Conservation (phyloP, 2,329 filamentous ascomycete species). For the Diaporthe citriasiana region DNA sequence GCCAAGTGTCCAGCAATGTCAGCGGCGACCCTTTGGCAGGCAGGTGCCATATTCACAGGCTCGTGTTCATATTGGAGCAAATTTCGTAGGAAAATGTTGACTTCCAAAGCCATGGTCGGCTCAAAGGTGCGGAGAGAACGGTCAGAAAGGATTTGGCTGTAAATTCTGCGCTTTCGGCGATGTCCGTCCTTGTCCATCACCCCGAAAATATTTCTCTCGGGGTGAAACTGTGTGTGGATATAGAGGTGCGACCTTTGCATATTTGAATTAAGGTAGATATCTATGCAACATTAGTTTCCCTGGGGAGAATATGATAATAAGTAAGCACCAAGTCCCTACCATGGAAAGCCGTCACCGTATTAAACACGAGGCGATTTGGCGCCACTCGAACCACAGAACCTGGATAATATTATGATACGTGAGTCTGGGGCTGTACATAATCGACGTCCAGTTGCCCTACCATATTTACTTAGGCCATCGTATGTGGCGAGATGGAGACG, state of each 20-base stretch:
- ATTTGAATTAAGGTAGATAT: conserved; percentile 41
- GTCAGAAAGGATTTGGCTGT: conserved; percentile 40
- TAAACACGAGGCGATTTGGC: conserved; percentile 43
- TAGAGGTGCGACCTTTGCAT: conserved; percentile 36
- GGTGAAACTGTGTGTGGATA: conserved; percentile 16
- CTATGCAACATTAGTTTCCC: conserved; percentile 12
- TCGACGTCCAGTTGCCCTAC: neutral
- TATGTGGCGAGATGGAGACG: neutral
- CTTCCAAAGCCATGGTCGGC: conserved; percentile 38
- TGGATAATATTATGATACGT: neutral
- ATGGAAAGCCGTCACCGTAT: conserved; percentile 39
- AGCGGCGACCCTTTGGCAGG: conserved; percentile 37
- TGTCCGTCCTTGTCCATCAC: conserved; percentile 37
- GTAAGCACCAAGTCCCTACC: conserved; percentile 22
- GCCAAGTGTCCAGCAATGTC: conserved; percentile 43
- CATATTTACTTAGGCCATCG: neutral
- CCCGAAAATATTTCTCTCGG: conserved; percentile 35
- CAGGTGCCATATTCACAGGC: conserved; percentile 42
- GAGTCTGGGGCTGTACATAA: no score
- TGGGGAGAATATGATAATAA: neutral
- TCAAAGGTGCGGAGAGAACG: conserved; percentile 42
- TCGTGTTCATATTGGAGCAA: conserved; percentile 6
- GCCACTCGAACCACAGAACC: conserved; percentile 38
- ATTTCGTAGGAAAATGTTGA: conserved; percentile 42
- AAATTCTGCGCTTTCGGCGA: conserved; percentile 40